Evolutionary conservation across 225 moss, liverwort and hornwort species (phyloP).

Genomic region (Pleurozium schreberi): DNA sequence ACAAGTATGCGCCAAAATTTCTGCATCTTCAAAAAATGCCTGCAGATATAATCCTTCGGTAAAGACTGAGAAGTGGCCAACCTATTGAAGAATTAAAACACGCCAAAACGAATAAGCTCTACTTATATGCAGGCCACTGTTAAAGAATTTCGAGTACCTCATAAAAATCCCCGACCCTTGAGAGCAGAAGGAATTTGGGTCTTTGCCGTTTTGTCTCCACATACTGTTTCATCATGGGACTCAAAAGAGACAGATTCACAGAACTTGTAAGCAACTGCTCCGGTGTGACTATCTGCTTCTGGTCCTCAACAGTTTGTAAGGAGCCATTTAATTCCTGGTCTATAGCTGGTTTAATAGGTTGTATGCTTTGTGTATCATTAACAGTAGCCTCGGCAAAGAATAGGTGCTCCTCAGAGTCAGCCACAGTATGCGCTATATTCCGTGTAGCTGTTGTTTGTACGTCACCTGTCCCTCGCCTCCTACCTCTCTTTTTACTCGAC

Average conservation of each 20-base stretch:
- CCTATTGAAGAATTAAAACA: not conserved
- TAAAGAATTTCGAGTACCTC: slow-evolving; percentile 26
- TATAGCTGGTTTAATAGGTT: slow-evolving; percentile 4
- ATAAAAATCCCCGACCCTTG: slow-evolving; percentile 58
- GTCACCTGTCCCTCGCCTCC: slow-evolving; percentile 38
- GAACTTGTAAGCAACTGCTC: slow-evolving; percentile 35
- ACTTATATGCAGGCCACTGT: not conserved
- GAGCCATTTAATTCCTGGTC: slow-evolving; percentile 10
- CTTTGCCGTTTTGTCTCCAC: slow-evolving; percentile 66
- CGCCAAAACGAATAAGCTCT: not conserved
- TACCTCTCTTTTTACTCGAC: slow-evolving; percentile 30
- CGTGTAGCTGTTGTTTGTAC: slow-evolving; percentile 41
- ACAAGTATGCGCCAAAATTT: slow-evolving; percentile 47
- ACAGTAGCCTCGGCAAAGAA: slow-evolving; percentile 15
- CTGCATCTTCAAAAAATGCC: slow-evolving; percentile 77
- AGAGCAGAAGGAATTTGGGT: slow-evolving; percentile 52
- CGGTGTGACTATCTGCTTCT: slow-evolving; percentile 11
- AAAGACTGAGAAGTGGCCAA: not conserved
- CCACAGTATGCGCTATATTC: slow-evolving; percentile 39
- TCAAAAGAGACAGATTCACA: slow-evolving; percentile 43
- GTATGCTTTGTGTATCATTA: not conserved
- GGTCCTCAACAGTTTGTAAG: slow-evolving; percentile 1
- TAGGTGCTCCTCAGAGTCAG: slow-evolving; percentile 34
- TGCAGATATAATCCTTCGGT: slow-evolving; percentile 8
- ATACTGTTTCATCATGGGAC: slow-evolving; percentile 73